A percentile compares a stretch with the other conserved stretches of the same genome.
phyloP scores from a whole-genome alignment of 805 yeast species.

The Starmerella apicola region DNA sequence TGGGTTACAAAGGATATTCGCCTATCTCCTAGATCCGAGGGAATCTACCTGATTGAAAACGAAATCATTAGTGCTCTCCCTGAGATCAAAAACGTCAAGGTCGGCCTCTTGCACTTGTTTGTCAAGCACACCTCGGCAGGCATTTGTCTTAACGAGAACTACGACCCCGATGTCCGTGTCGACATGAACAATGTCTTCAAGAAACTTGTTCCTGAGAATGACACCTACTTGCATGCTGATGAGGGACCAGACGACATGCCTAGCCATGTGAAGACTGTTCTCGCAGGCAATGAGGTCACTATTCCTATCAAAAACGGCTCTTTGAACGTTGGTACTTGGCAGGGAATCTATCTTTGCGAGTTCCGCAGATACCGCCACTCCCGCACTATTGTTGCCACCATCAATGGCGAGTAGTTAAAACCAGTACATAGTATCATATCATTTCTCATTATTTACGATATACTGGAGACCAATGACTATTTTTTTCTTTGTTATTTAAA shows the following conservation, averaged over 20 bases:
- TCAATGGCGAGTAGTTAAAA: conserved; percentile 44
- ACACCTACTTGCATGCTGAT: conserved; percentile 46
- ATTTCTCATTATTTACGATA: no score
- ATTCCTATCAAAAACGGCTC: conserved; percentile 61
- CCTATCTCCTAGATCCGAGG: conserved; percentile 46
- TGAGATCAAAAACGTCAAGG: conserved; percentile 43
- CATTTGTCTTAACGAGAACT: conserved; percentile 63
- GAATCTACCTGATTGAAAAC: conserved; percentile 59
- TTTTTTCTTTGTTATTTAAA: no score
- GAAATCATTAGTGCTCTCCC: conserved; percentile 49
- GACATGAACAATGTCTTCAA: conserved; percentile 58
- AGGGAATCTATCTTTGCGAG: conserved; percentile 66
- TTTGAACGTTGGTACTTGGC: conserved; percentile 73
- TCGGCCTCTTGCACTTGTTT: conserved; percentile 56
- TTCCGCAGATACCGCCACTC: conserved; percentile 54
- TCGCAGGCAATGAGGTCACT: conserved; percentile 51
- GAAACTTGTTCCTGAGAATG: conserved; percentile 55
- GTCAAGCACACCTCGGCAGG: conserved; percentile 75
- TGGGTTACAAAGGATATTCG: conserved; percentile 54
- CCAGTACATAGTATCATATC: no score
- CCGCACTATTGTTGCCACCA: conserved; percentile 58
- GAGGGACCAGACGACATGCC: conserved; percentile 80
- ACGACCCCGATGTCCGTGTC: conserved; percentile 61
- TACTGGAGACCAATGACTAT: no score
- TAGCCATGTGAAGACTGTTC: conserved; percentile 52